Evolutionary conservation across 2,329 filamentous ascomycete genomes (phyloP).

Genomic region (Alternaria angustiovoidea): DNA sequence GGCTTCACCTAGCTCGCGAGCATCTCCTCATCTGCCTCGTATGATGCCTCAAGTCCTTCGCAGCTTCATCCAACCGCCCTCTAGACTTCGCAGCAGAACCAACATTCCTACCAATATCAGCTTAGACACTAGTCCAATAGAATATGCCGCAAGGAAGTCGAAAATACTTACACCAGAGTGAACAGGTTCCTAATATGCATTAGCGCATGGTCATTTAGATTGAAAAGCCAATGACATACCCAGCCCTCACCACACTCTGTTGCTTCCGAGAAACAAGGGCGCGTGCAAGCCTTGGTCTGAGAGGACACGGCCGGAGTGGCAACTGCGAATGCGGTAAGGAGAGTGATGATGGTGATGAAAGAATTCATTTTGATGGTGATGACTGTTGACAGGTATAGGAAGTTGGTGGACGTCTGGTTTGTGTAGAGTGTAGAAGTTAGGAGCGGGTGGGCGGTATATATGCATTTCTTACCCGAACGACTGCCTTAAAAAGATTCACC

Average conservation of each 20-base stretch:
- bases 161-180: constrained; percentile 1
- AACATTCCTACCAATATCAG: background rate
- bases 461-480: background rate
- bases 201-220: background rate
- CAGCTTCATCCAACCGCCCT: background rate
- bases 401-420: background rate
- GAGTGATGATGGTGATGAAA: background rate
- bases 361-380: background rate
- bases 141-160: too few relatives aligned
- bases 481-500: background rate
- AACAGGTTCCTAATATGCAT: background rate
- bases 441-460: background rate
- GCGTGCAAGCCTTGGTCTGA: background rate
- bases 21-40: background rate
- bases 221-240: background rate
- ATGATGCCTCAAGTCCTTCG: background rate
- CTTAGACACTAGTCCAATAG: background rate
- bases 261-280: background rate
- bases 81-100: background rate
- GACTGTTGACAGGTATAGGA: background rate
- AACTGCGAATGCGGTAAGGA: background rate
- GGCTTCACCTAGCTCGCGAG: background rate
- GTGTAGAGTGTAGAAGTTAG: background rate
- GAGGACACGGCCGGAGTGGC: background rate
- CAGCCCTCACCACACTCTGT: background rate